Percentiles rank a stretch among this genome's conserved stretches.
Conservation (phyloP, 306 rosid genomes). For the Vigna nakashimae region DNA sequence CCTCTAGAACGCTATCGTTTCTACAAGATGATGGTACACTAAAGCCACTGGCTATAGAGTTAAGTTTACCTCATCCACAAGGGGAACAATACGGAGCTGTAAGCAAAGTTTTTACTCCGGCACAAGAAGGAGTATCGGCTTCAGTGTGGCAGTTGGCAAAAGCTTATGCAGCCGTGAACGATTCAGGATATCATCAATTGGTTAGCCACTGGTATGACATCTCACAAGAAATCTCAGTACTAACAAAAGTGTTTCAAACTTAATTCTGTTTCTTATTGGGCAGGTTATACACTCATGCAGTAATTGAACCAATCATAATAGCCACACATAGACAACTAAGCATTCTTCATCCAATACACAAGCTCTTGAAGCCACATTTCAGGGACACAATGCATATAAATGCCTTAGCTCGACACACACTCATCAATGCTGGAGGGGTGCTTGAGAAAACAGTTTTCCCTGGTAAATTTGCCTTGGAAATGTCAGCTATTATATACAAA, state of each 20-base stretch:
- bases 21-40: slow-evolving; percentile 81
- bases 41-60: slow-evolving; percentile 87
- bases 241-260: slow-evolving; percentile 9
- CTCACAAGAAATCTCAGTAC: not conserved
- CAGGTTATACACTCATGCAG: slow-evolving; percentile 95
- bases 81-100: slow-evolving; percentile 76
- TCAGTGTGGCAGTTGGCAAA: slow-evolving; percentile 92
- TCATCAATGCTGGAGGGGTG: slow-evolving; percentile 89
- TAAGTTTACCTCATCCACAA: slow-evolving; percentile 94
- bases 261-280: slow-evolving; percentile 21
- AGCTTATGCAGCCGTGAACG: slow-evolving; percentile 88
- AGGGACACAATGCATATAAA: slow-evolving; percentile 92
- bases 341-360: slow-evolving; percentile 80
- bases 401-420: slow-evolving; percentile 87
- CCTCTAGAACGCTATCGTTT: slow-evolving; percentile 77
- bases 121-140: slow-evolving; percentile 66
- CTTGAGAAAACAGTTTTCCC: slow-evolving; percentile 94
- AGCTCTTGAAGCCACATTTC: slow-evolving; percentile 87
- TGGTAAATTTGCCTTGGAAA: slow-evolving; percentile 77
- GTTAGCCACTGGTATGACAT: slow-evolving; percentile 88
- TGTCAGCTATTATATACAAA: slow-evolving; percentile 74
- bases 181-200: slow-evolving; percentile 95
- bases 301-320: slow-evolving; percentile 90
- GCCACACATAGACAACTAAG: slow-evolving; percentile 87
- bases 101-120: slow-evolving; percentile 74